Conservation (phyloP, 2,329 filamentous ascomycete genomes). For the Alternaria conjuncta region DNA sequence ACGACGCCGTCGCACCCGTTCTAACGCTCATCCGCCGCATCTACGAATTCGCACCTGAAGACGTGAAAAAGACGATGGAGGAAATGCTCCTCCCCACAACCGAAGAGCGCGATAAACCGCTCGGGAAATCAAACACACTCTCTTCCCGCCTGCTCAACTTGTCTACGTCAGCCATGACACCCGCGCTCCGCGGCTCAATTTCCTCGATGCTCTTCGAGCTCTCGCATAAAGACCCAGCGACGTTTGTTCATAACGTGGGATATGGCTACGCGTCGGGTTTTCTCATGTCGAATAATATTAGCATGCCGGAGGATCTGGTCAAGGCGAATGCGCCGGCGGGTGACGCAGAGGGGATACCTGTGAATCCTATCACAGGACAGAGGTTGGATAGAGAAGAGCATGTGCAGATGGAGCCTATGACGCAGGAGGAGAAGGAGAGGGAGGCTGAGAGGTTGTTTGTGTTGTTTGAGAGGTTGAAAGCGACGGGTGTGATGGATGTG, state of each 20-base stretch:
- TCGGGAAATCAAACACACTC: slow-evolving; percentile 77
- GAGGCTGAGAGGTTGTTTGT: slow-evolving; percentile 92
- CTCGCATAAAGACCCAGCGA: slow-evolving; percentile 78
- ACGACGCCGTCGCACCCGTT: slow-evolving; percentile 73
- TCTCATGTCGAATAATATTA: slow-evolving; percentile 81
- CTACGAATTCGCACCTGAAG: slow-evolving; percentile 70
- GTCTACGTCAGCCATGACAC: slow-evolving; percentile 74
- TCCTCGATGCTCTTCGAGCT: slow-evolving; percentile 85
- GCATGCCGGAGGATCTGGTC: slow-evolving; percentile 71
- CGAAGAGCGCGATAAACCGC: slow-evolving; percentile 75
- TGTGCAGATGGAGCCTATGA: slow-evolving; percentile 74
- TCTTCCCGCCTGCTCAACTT: slow-evolving; percentile 78
- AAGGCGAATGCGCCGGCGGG: slow-evolving; percentile 57
- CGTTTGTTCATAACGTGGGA: slow-evolving; percentile 88
- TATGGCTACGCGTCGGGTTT: slow-evolving; percentile 95
- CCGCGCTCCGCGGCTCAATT: slow-evolving; percentile 75
- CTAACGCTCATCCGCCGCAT: slow-evolving; percentile 75
- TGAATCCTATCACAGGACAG: slow-evolving; percentile 91
- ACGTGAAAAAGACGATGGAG: slow-evolving; percentile 68
- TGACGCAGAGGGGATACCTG: slow-evolving; percentile 43
- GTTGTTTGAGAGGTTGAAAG: slow-evolving; percentile 81
- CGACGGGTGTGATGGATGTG: slow-evolving; percentile 77
- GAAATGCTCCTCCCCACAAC: slow-evolving; percentile 75
- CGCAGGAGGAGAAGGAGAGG: slow-evolving; percentile 85
- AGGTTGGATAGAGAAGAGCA: slow-evolving; percentile 71